Conservation (phyloP, 2,329 filamentous ascomycete genomes). For the Epichloe elymi region DNA sequence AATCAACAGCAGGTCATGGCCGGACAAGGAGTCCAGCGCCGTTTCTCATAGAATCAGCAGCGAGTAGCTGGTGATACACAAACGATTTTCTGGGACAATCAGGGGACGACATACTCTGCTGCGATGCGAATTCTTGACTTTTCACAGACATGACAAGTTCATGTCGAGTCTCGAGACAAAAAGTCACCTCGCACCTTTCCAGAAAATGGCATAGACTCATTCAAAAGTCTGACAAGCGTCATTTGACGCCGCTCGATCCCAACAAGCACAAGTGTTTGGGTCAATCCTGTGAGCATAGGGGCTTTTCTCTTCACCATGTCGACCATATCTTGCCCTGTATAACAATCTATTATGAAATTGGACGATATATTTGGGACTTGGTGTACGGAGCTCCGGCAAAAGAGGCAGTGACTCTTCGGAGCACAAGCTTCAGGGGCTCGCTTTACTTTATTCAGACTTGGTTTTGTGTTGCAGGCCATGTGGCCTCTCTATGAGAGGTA, state of each 20-base stretch:
- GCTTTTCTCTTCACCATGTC: neutral
- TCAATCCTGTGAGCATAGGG: neutral
- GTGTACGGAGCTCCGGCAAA: neutral
- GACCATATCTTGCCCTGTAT: conserved; percentile 14
- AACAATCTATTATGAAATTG: conserved; percentile 14
- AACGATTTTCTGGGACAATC: neutral
- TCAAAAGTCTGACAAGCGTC: neutral
- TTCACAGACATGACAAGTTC: neutral
- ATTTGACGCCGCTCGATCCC: neutral
- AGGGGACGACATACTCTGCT: neutral
- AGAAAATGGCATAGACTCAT: neutral
- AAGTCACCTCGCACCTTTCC: neutral
- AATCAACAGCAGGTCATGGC: conserved; percentile 40
- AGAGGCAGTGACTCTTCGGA: neutral
- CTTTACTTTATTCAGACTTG: neutral
- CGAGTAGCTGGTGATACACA: neutral
- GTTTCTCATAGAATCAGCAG: conserved; percentile 38
- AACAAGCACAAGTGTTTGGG: neutral
- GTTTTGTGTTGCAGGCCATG: neutral
- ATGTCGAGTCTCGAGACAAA: neutral
- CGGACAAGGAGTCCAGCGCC: conserved; percentile 40
- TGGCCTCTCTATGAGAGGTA: neutral
- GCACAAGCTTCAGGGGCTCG: neutral
- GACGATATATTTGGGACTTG: conserved; percentile 6
- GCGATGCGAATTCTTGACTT: neutral